Base-by-base conservation (phyloP, 108 stramenopile genomes). In the Nitzschia sp. region DNA sequence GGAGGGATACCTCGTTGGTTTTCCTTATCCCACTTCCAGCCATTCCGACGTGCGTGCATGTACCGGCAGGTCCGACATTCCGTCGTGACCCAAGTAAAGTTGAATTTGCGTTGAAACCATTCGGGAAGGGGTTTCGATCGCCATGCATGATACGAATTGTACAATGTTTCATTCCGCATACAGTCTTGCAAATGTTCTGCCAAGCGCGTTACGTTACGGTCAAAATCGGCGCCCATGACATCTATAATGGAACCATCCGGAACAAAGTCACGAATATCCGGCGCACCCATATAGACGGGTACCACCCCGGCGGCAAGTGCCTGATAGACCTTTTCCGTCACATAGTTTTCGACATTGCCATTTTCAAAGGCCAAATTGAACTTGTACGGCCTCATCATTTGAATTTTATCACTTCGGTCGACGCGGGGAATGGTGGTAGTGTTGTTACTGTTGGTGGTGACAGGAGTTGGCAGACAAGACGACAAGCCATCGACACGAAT, bases 311-410 rank as follows among this genome's bases (percentile, higher is more conserved):
- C 27, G 5, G 38, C 45, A 19, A 81, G 55, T 13, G 84, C 62
- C 8, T 66, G 71, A 75, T 78, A 85, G 6, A 85, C 52, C 54
- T 81, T 81, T 47, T 85, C 84, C 28, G 84, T 85, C 28, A 88
- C 79, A 73, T 88, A 83, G 70, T 84, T 82, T 13, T 6, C 22
- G 1, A 61, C 60, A 41, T 61, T 61, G 38, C 60, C 60, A 45
- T 61, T 88, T 52, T 88, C 87, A 67, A 85, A 84, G 19, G 83
- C 69, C 1, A 89, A 45, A 61, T 83, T 67, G 29, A 89, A 81
- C 56, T 81, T 47, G 60, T 89, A 85, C 13, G 68, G 52, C 15
- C 65, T 64, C 77, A 81, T 66, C 29, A 81, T 59, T 6, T 50
- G 36, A 21, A 53, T 19, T 34, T 87, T 90, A 63, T 85, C 59